Evolutionary conservation across 2,329 filamentous ascomycete genomes (phyloP).

Genomic region (Ciborinia camelliae): DNA sequence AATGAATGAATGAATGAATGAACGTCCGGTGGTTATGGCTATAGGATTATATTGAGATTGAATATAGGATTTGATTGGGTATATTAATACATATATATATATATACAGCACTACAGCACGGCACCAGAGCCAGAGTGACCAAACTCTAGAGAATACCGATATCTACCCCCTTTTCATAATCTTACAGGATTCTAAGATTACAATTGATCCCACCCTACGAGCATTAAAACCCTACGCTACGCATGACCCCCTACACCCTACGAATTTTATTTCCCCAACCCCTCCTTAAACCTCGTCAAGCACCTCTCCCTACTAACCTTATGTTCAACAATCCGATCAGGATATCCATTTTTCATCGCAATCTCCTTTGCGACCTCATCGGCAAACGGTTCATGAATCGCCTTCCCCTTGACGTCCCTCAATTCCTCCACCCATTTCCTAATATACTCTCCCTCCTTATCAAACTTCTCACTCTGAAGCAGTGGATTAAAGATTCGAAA

Average conservation of each 20-base stretch:
- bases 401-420: conserved; percentile 57
- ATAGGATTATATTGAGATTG: no score
- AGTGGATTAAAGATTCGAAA: conserved; percentile 88
- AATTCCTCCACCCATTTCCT: conserved; percentile 79
- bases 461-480: conserved; percentile 82
- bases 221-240: conserved; percentile 10
- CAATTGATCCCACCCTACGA: no score
- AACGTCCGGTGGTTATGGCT: no score
- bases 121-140: no score
- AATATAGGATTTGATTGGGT: no score
- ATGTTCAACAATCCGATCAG: conserved; percentile 71
- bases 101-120: no score
- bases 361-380: conserved; percentile 57
- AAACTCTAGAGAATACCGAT: no score
- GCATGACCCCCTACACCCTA: no score
- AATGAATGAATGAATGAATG: no score
- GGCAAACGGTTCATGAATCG: conserved; percentile 80
- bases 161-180: no score
- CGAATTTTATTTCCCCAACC: conserved; percentile 53
- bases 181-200: no score
- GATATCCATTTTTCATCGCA: conserved; percentile 68
- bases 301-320: conserved; percentile 64
- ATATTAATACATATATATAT: no score
- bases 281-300: conserved; percentile 67
- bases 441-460: conserved; percentile 75